Evolutionary conservation across 306 rosid genomes (phyloP), one percentile per base, ranked within the genome.

Genomic region (Acacia crassicarpa): DNA sequence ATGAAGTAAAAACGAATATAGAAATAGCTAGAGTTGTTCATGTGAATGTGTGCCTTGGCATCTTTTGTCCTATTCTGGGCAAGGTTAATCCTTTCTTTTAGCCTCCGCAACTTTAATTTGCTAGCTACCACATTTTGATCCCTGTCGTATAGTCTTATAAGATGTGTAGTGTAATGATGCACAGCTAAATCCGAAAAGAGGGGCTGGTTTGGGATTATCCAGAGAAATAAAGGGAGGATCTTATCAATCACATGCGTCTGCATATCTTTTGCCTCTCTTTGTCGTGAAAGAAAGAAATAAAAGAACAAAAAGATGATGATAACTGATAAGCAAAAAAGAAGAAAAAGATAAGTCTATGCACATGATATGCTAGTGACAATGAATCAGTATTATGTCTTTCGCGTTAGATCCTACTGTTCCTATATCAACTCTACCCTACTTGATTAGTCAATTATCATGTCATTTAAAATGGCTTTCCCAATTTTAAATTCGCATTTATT

Each of bases 51-150:
- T 66, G 17, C 59, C 83, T 84, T 70, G 78, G 83, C 79, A 74
- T 32, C 54, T 82, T 66, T 86, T 91, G 90, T 85, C 91, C 71
- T 75, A 20, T 80, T 75, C 87, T 58, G 83, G 87, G 87, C 87
- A 91, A 82, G 90, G 85, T 83, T 86, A 43, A n/a, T 44, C 35
- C 35, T 49, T 67, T 78, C 71, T 14, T 59, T 51, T 77, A 20
- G 53, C 35, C 27, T 44, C 27, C 35, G 32, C 61, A 78, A 45
- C 75, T 67, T 78, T 67, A 83, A 76, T 83, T 35, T 44, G 62
- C 79, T 19, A 38, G 82, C 71, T 11, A 82, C 72, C 61, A 80
- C 73, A 78, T 53, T 72, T 46, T 35, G 4, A 66, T 71, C 35
- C 72, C 61, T 9, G 23, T 9, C 69, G 72, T 83, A 77, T 69